Evolutionary conservation across 2,329 filamentous ascomycete species (phyloP).

Genomic region (Fusarium proliferatum): DNA sequence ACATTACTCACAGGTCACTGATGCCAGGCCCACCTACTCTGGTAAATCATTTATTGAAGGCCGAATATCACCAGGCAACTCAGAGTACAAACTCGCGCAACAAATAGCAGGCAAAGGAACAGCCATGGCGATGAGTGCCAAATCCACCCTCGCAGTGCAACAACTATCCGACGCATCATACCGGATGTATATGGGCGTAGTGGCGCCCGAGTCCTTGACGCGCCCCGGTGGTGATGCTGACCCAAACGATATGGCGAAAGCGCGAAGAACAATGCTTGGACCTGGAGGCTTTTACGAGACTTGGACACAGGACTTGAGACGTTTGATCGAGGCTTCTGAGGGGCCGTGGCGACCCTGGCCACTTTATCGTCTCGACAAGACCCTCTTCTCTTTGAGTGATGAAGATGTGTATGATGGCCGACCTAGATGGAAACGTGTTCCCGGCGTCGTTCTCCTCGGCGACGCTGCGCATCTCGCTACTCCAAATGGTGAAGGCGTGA

Average conservation of each 20-base stretch:
- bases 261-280: not conserved
- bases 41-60: not conserved
- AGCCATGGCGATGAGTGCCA: conserved; percentile 2
- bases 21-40: not conserved
- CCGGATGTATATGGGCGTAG: not conserved
- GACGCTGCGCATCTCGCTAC: conserved; percentile 2
- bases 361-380: not conserved
- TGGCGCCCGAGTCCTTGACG: not conserved
- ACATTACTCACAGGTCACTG: not conserved
- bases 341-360: conserved; percentile 2
- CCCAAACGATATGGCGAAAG: not conserved
- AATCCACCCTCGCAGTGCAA: not conserved
- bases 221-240: not conserved
- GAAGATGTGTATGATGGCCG: too few relatives aligned
- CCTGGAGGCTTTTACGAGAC: not conserved
- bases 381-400: not conserved
- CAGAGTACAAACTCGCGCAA: not conserved
- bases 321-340: not conserved
- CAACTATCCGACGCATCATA: conserved; percentile 1
- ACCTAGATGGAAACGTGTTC: not conserved
- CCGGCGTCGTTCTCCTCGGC: not conserved
- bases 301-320: not conserved
- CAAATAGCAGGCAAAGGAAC: conserved; percentile 1
- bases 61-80: not conserved
- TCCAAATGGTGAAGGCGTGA: conserved; percentile 6